Base-by-base conservation (phyloP, 1,284 basidiomycete genomes). In the Moniliophthora roreri region DNA sequence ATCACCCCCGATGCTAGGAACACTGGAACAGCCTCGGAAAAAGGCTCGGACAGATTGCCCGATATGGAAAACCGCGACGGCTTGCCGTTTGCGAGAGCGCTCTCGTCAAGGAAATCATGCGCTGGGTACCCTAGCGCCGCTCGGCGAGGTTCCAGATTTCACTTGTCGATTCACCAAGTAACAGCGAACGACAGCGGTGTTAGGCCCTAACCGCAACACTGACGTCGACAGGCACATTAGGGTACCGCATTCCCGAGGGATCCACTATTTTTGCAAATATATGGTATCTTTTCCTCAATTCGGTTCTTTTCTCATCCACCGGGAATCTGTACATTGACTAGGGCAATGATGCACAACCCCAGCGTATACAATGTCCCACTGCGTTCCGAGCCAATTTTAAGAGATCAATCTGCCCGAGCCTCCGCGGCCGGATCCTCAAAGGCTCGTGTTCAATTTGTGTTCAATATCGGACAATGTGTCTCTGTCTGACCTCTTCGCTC, bases 171-270 rank as follows among this genome's bases (percentile, higher is more conserved):
- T 35, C 45, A 47, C 26, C 10, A 28, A 16, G 34, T 36, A 48
- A 32, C 18, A 18, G 16, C n/a, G n/a, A n/a, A n/a, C n/a, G n/a
- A n/a, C n/a, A n/a, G n/a, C n/a, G n/a, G n/a, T n/a, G n/a, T n/a
- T n/a, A n/a, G n/a, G n/a, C n/a, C 51, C 51, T n/a, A 44, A 53
- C 36, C 28, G 34, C 9, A 6, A 36, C 8, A 48, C 42, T 15
- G 35, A 48, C 18, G 38, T 34, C 20, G 50, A 48, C 28, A 18
- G 47, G 7, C 52, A 55, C 23, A 48, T 24, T n/a, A 11, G 54
- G 54, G 13, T 52, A 55, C 23, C 28, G 18, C 18, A 51, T 55
- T 5, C 54, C 54, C 10, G 41, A 36, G 16, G 54, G 54, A 24
- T 32, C 40, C 9, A 52, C 41, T 15, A 18, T 51, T 1, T 18